phyloP scores from a whole-genome alignment of 176 grass and related monocot species.

The Carex scoparia region DNA sequence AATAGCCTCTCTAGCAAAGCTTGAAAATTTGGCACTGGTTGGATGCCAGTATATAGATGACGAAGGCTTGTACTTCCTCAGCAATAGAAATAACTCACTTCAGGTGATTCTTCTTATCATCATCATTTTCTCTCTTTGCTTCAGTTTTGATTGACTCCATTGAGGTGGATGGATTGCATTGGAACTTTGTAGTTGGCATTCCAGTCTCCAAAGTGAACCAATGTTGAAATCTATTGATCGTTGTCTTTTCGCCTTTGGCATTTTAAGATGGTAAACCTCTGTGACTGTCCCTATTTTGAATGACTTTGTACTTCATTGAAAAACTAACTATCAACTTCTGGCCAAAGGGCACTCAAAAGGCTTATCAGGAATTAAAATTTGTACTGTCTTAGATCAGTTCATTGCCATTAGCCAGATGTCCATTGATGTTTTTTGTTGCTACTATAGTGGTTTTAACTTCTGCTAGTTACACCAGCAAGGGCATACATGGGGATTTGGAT shows the following conservation, averaged over 20 bases:
- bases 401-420: neutral
- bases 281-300: neutral
- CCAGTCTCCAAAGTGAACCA: neutral
- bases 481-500: neutral
- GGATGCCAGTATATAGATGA: slow-evolving; percentile 76
- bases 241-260: neutral
- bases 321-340: neutral
- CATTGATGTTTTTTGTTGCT: neutral
- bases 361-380: neutral
- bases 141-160: neutral
- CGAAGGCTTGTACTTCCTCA: slow-evolving; percentile 65
- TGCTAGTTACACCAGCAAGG: neutral
- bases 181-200: neutral
- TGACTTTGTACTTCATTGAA: neutral
- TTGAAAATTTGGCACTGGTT: slow-evolving; percentile 79
- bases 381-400: neutral
- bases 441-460: neutral
- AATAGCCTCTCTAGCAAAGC: slow-evolving; percentile 71
- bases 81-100: slow-evolving; percentile 53
- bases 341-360: neutral
- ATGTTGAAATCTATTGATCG: neutral
- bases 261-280: neutral
- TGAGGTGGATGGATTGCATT: neutral
- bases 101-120: slow-evolving; percentile 39
- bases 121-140: neutral